Percentiles rank a stretch among this genome's conserved stretches.
Evolutionary conservation across 345 rosid genomes (phyloP).

Genomic region (Pelargonium nanum): DNA sequence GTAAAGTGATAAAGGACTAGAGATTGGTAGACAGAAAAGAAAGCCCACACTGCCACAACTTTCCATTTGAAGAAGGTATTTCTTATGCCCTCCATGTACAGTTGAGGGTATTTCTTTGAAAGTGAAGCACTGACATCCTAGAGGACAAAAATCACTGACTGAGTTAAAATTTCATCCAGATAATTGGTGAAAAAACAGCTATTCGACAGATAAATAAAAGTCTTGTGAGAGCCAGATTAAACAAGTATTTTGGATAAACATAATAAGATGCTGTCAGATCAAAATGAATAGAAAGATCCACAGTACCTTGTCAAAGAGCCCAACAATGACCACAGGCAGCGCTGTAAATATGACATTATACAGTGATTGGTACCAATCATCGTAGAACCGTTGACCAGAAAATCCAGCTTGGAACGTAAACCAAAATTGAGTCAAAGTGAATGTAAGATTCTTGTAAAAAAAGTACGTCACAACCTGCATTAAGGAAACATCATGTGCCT

Average conservation of each 20-base stretch:
- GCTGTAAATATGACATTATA: constrained; percentile 88
- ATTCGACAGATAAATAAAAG: background rate
- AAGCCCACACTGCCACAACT: constrained; percentile 81
- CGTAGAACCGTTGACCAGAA: constrained; percentile 99
- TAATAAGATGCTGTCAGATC: too few species aligned
- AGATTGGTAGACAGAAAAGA: constrained; percentile 84
- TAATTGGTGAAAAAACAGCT: background rate
- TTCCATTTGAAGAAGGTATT: constrained; percentile 85
- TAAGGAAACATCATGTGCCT: constrained; percentile 6
- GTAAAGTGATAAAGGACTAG: constrained; percentile 65
- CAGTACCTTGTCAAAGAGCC: constrained; percentile 92
- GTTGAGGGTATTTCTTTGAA: constrained; percentile 91
- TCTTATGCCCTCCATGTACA: constrained; percentile 81
- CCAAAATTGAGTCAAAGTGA: constrained; percentile 99
- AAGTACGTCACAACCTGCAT: constrained; percentile 97
- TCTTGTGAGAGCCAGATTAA: too few species aligned
- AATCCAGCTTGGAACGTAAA: constrained; percentile 95
- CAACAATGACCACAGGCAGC: constrained; percentile 82
- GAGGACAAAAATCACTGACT: constrained; percentile 2
- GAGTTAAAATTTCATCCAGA: constrained; percentile 1
- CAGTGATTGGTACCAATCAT: constrained; percentile 99
- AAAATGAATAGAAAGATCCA: constrained; percentile 1
- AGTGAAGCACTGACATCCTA: constrained; percentile 95
- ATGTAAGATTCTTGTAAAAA: constrained; percentile 97
- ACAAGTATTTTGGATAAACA: too few species aligned